Percentiles rank a stretch among this genome's conserved stretches.
These are phyloP conservation scores for Ascochyta koolunga DNA, from an alignment of 2,329 filamentous ascomycete species.

Conservation along the genomic window DNA sequence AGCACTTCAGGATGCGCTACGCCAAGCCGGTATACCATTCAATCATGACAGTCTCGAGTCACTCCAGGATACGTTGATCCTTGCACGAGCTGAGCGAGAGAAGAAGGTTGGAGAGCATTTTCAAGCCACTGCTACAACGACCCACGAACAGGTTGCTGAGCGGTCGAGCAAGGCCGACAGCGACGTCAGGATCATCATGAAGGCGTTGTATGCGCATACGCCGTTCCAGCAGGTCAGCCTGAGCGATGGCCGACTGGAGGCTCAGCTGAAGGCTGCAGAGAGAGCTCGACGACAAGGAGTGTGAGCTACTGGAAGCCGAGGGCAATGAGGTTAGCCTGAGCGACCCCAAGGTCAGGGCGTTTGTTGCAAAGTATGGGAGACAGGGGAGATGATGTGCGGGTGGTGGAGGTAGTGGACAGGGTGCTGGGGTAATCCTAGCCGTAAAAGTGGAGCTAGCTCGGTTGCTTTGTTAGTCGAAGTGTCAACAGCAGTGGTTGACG, in stretches of 20 bases:
- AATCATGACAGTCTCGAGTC: slow-evolving; percentile 35
- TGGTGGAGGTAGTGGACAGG: slow-evolving; percentile 3
- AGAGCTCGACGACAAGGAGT: slow-evolving; percentile 46
- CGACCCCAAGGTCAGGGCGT: slow-evolving; percentile 39
- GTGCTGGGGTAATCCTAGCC: slow-evolving; percentile 10
- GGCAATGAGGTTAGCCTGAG: slow-evolving; percentile 38
- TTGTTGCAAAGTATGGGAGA: slow-evolving; percentile 40
- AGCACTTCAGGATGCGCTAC: slow-evolving; percentile 43
- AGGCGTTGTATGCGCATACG: slow-evolving; percentile 48
- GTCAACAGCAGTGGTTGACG: not conserved
- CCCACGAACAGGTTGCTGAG: slow-evolving; percentile 44
- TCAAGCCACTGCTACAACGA: slow-evolving; percentile 36
- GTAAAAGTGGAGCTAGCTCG: slow-evolving; percentile 13
- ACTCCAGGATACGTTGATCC: slow-evolving; percentile 36
- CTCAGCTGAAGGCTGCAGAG: slow-evolving; percentile 46
- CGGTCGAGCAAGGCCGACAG: slow-evolving; percentile 45
- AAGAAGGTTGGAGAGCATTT: slow-evolving; percentile 45
- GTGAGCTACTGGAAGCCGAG: slow-evolving; percentile 47
- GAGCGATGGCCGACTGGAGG: slow-evolving; percentile 33
- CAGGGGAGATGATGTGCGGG: slow-evolving; percentile 9
- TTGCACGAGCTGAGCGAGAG: slow-evolving; percentile 39
- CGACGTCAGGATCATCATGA: slow-evolving; percentile 46
- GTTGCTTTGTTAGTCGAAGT: slow-evolving; percentile 9
- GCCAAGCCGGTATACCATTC: slow-evolving; percentile 40
- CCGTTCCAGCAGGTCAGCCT: slow-evolving; percentile 38